phyloP scores from a whole-genome alignment of 2,329 filamentous ascomycete genomes.

The Scleromitrula shiraiana region DNA sequence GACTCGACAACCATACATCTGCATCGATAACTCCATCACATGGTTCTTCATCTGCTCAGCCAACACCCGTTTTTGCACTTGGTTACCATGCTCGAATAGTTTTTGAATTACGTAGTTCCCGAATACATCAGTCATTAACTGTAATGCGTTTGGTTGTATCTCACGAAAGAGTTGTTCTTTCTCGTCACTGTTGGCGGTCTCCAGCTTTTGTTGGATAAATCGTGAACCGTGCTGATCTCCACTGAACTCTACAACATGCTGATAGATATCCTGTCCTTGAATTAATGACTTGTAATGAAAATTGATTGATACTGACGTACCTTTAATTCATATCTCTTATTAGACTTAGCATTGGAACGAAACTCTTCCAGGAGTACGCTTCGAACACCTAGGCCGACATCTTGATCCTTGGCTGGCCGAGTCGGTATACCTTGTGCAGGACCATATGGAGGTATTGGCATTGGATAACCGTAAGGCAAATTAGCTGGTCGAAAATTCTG shows the following conservation, averaged over 20 bases:
- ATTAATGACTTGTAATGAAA: slow-evolving; percentile 11
- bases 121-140: slow-evolving; percentile 93
- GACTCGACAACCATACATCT: slow-evolving; percentile 91
- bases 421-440: slow-evolving; percentile 22
- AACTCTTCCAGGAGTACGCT: slow-evolving; percentile 76
- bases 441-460: slow-evolving; percentile 26
- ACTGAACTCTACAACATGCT: slow-evolving; percentile 85
- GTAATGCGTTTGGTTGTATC: slow-evolving; percentile 73
- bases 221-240: slow-evolving; percentile 93
- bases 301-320: slow-evolving; percentile 31
- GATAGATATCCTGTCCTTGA: slow-evolving; percentile 65
- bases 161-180: slow-evolving; percentile 87
- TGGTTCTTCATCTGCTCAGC: slow-evolving; percentile 83
- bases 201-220: slow-evolving; percentile 89
- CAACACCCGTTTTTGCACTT: slow-evolving; percentile 82
- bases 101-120: slow-evolving; percentile 99
- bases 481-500: slow-evolving; percentile 30
- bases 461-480: slow-evolving; percentile 30
- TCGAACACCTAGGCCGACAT: slow-evolving; percentile 45
- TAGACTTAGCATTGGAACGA: slow-evolving; percentile 63
- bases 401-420: slow-evolving; percentile 28
- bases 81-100: slow-evolving; percentile 91
- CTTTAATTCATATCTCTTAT: slow-evolving; percentile 70
- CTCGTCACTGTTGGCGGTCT: slow-evolving; percentile 89
- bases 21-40: slow-evolving; percentile 68